A percentile compares a stretch with the other conserved stretches of the same genome.
Conservation (phyloP, 805 yeast species). For the Wickerhamomyces tratensis region DNA sequence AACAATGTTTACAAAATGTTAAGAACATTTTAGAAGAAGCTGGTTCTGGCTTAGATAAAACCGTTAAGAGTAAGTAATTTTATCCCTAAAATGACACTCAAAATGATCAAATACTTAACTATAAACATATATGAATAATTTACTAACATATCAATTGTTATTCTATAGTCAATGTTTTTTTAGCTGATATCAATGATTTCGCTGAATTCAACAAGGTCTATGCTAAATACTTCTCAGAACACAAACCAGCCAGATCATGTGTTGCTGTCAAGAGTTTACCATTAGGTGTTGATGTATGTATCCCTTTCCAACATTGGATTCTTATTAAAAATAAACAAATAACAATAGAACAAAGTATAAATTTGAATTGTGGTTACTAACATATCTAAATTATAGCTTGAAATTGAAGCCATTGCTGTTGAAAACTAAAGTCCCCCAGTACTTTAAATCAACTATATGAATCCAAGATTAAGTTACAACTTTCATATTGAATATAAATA, state of each 20-base stretch:
- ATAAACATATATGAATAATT: background rate
- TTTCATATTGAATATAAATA: too few species aligned
- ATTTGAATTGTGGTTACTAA: slow-evolving; percentile 4
- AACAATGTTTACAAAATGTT: slow-evolving; percentile 62
- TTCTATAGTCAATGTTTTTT: slow-evolving; percentile 52
- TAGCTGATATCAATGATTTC: slow-evolving; percentile 84
- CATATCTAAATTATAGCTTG: slow-evolving; percentile 30
- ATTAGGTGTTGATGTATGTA: slow-evolving; percentile 56
- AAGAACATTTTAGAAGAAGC: slow-evolving; percentile 72
- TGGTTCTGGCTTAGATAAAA: slow-evolving; percentile 72
- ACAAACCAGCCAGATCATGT: slow-evolving; percentile 96
- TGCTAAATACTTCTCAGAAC: slow-evolving; percentile 60
- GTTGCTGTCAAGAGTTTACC: slow-evolving; percentile 92
- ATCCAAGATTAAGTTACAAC: too few species aligned
- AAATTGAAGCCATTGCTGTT: slow-evolving; percentile 87
- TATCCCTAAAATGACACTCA: too few species aligned
- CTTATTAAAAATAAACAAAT: too few species aligned
- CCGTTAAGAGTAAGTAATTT: slow-evolving; percentile 53
- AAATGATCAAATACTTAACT: background rate
- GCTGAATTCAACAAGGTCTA: slow-evolving; percentile 82
- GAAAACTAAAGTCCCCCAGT: slow-evolving; percentile 29
- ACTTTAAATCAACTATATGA: too few species aligned
- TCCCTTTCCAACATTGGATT: background rate
- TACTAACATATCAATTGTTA: slow-evolving; percentile 2
- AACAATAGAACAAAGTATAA: background rate